Conservation (phyloP, 441 rosid species). For the Gossypium davidsonii region DNA sequence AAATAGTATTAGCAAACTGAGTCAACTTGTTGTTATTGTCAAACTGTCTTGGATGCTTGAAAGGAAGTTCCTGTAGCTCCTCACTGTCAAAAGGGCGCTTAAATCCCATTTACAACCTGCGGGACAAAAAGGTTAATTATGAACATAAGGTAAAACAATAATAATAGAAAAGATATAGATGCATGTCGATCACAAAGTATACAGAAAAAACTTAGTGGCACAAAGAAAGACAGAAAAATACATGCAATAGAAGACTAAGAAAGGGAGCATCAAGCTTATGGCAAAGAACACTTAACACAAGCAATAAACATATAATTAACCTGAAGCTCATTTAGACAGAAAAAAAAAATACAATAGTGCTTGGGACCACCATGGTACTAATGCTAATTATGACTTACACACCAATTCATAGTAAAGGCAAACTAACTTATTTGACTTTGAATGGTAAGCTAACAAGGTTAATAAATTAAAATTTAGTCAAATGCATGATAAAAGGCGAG, state of each 20-base stretch:
- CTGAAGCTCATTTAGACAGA: background rate
- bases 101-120: conserved; percentile 28
- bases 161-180: background rate
- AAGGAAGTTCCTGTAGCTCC: conserved; percentile 25
- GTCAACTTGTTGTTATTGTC: conserved; percentile 22
- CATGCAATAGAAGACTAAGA: background rate
- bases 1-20: conserved; percentile 7
- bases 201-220: background rate
- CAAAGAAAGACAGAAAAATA: background rate
- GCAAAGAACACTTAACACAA: background rate
- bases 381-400: too few relatives aligned
- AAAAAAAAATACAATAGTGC: background rate
- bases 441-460: background rate
- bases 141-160: background rate
- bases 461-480: too few relatives aligned
- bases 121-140: background rate
- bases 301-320: background rate
- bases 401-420: too few relatives aligned
- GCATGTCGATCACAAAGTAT: background rate
- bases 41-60: conserved; percentile 31
- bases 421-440: background rate
- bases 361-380: too few relatives aligned
- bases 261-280: background rate
- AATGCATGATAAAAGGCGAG: background rate
- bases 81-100: conserved; percentile 29